Conservation (phyloP, 768 basidiomycete genomes). For the Gelatoporia subvermispora region DNA sequence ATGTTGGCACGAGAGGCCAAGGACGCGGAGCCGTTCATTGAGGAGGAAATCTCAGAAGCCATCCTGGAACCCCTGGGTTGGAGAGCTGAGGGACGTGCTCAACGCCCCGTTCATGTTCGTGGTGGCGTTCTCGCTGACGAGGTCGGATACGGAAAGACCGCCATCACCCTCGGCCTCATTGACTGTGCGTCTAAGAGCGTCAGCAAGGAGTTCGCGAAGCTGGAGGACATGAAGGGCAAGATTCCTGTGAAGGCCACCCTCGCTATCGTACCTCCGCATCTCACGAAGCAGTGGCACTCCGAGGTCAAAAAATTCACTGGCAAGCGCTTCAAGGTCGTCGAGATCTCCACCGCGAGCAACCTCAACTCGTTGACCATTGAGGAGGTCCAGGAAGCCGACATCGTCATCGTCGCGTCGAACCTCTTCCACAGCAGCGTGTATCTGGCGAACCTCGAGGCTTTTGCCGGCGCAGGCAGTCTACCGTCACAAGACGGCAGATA, state of each 20-base stretch:
- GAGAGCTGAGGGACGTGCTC: slow-evolving; percentile 90
- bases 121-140: slow-evolving; percentile 94
- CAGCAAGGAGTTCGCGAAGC: slow-evolving; percentile 51
- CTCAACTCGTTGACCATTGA: slow-evolving; percentile 71
- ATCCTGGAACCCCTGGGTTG: slow-evolving; percentile 82
- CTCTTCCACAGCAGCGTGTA: slow-evolving; percentile 80
- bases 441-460: slow-evolving; percentile 65
- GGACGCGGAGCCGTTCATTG: slow-evolving; percentile 69
- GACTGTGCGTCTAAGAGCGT: slow-evolving; percentile 61
- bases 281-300: slow-evolving; percentile 85
- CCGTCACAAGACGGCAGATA: slow-evolving; percentile 82
- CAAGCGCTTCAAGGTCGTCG: slow-evolving; percentile 52
- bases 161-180: slow-evolving; percentile 87
- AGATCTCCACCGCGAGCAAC: slow-evolving; percentile 63
- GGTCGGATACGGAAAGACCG: slow-evolving; percentile 97
- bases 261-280: slow-evolving; percentile 84
- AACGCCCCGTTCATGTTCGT: slow-evolving; percentile 66
- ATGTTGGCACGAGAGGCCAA: slow-evolving; percentile 78
- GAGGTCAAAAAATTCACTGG: slow-evolving; percentile 82
- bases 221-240: slow-evolving; percentile 49
- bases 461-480: slow-evolving; percentile 63
- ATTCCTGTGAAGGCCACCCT: slow-evolving; percentile 79
- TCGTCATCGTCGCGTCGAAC: slow-evolving; percentile 81
- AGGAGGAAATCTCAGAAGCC: slow-evolving; percentile 93
- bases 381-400: slow-evolving; percentile 74